Conservation (phyloP, 176 grass and related monocot genomes). For the Phragmites australis region DNA sequence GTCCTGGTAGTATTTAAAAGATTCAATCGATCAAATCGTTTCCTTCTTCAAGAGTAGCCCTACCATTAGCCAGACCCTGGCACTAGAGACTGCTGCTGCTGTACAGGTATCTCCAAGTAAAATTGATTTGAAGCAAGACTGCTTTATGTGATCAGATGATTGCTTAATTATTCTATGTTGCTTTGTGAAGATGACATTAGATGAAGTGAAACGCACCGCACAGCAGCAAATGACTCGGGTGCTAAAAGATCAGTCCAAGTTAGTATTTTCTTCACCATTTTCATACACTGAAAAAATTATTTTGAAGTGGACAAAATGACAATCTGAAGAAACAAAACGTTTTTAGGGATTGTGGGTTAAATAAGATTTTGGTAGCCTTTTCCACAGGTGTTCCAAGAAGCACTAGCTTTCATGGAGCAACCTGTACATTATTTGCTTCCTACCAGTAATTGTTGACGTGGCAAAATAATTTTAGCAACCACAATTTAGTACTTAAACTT, state of each 20-base stretch:
- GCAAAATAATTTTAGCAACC: background rate
- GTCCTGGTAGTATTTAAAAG: conserved; percentile 76
- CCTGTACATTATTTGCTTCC: background rate
- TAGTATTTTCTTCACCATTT: conserved; percentile 18
- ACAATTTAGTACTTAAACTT: background rate
- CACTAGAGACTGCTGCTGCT: conserved; percentile 89
- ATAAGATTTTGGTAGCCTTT: background rate
- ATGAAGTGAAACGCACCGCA: conserved; percentile 90
- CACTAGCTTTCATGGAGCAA: background rate
- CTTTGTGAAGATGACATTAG: conserved; percentile 82
- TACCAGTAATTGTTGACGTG: background rate
- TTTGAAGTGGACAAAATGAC: background rate
- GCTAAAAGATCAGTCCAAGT: conserved; percentile 90
- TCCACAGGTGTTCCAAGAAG: background rate
- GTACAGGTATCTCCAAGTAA: conserved; percentile 67
- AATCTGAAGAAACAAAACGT: background rate
- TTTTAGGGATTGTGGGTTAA: conserved; percentile 10
- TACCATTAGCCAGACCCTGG: conserved; percentile 81
- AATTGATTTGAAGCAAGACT: conserved; percentile 35
- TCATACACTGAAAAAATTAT: conserved; percentile 1
- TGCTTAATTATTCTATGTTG: conserved; percentile 32
- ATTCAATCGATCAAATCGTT: conserved; percentile 83
- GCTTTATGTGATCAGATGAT: conserved; percentile 26
- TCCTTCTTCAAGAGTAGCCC: conserved; percentile 92
- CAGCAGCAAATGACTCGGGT: conserved; percentile 87